Evolutionary conservation across 164 flowering plant genomes (phyloP).

Genomic region (Magnolia officinalis): DNA sequence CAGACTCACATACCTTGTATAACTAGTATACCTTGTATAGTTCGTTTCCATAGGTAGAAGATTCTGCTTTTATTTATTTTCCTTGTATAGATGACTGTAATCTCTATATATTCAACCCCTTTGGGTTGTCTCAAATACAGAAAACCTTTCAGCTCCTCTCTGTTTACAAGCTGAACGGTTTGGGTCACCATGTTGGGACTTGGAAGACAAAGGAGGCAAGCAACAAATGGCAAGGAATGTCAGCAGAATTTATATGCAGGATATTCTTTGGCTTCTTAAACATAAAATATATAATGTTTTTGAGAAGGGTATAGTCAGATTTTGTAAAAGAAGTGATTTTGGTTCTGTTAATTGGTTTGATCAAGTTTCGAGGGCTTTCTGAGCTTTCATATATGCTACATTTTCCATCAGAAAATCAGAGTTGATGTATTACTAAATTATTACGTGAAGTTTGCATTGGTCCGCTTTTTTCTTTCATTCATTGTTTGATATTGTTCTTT

Average conservation of each 20-base stretch:
- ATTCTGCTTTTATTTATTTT: too few relatives aligned
- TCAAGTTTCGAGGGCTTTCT: not conserved
- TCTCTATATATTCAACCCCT: too few relatives aligned
- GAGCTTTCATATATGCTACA: not conserved
- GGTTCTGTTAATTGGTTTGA: not conserved
- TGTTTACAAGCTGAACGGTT: too few relatives aligned
- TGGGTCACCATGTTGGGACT: too few relatives aligned
- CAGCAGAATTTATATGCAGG: not conserved
- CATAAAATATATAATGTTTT: too few relatives aligned
- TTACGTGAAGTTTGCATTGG: not conserved
- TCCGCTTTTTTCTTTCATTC: not conserved
- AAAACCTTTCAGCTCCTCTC: too few relatives aligned
- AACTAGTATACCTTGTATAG: too few relatives aligned
- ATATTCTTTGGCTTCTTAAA: not conserved
- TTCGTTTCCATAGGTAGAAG: too few relatives aligned
- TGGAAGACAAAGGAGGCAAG: not conserved
- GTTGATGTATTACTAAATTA: not conserved
- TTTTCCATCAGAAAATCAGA: not conserved
- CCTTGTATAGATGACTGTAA: too few relatives aligned
- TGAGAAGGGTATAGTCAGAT: not conserved
- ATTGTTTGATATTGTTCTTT: not conserved
- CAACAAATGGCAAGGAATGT: not conserved
- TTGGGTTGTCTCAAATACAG: too few relatives aligned
- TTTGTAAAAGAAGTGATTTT: not conserved
- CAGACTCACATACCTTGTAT: too few relatives aligned